Evolutionary conservation across 148 eudicot genomes (phyloP).

Genomic region (Dysphania ambrosioides): DNA sequence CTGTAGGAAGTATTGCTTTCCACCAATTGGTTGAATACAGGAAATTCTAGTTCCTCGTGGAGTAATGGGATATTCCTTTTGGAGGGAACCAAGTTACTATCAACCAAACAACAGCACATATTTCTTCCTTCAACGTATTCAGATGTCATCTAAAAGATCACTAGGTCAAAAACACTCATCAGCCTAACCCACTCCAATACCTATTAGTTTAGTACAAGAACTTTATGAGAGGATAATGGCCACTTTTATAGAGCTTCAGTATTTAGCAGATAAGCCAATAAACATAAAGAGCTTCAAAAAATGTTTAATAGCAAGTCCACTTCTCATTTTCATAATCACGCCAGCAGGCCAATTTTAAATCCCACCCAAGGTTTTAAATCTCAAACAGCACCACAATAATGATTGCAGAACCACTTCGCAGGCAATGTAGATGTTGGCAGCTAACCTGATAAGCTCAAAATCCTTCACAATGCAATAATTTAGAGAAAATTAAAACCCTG

Average conservation of each 20-base stretch:
- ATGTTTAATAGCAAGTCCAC: not conserved
- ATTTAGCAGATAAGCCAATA: not conserved
- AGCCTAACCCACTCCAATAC: not conserved
- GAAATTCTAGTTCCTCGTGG: no score
- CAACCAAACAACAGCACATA: not conserved
- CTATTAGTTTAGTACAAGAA: not conserved
- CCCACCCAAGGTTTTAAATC: not conserved
- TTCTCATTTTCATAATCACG: not conserved
- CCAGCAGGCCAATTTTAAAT: not conserved
- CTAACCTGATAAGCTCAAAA: not conserved
- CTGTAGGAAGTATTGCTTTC: no score
- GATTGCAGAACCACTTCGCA: not conserved
- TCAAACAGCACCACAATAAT: not conserved
- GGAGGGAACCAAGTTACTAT: no score
- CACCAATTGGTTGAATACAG: not conserved
- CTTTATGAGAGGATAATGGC: not conserved
- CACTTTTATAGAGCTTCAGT: not conserved
- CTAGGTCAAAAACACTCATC: no score
- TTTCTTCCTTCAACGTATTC: not conserved
- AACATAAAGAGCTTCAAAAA: not conserved
- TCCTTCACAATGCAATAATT: not conserved
- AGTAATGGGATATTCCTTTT: no score
- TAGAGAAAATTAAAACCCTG: not conserved
- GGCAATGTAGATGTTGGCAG: not conserved
- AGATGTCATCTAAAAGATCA: no score